phyloP scores from a whole-genome alignment of 2,329 filamentous ascomycete species.

The Raffaelea deltoideospora region DNA sequence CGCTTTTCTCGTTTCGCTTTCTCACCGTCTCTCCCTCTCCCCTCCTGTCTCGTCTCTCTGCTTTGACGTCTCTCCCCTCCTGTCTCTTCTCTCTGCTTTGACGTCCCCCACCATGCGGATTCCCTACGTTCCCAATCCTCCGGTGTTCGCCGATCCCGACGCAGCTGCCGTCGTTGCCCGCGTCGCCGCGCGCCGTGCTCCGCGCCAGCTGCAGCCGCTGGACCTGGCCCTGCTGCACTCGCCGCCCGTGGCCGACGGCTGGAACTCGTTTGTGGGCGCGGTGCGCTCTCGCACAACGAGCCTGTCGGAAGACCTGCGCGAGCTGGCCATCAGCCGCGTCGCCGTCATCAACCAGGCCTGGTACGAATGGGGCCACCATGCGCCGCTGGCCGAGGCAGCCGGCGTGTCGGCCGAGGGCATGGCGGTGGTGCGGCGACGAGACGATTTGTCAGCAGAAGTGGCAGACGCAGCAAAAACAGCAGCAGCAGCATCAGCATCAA shows the following conservation, averaged over 20 bases:
- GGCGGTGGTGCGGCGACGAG: slow-evolving; percentile 23
- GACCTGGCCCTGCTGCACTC: slow-evolving; percentile 64
- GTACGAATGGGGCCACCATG: slow-evolving; percentile 76
- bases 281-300: slow-evolving; percentile 41
- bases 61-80: not conserved
- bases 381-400: slow-evolving; percentile 45
- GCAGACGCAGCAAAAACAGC: not conserved
- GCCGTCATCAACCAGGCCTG: slow-evolving; percentile 67
- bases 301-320: slow-evolving; percentile 43
- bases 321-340: slow-evolving; percentile 68
- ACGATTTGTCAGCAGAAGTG: slow-evolving; percentile 10
- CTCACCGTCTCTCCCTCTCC: too few relatives aligned
- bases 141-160: slow-evolving; percentile 24
- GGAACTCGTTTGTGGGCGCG: slow-evolving; percentile 55
- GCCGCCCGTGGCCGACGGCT: slow-evolving; percentile 59
- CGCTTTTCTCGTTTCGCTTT: not conserved
- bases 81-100: not conserved
- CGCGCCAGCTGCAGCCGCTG: slow-evolving; percentile 57
- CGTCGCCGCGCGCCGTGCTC: slow-evolving; percentile 48
- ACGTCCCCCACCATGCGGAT: slow-evolving; percentile 40
- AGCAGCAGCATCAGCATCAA: too few relatives aligned
- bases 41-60: not conserved
- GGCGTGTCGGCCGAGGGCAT: slow-evolving; percentile 40
- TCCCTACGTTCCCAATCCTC: slow-evolving; percentile 45
- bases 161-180: slow-evolving; percentile 45